These are phyloP conservation scores for Neofusicoccum parvum DNA, from an alignment of 2,329 filamentous ascomycete species.

Conservation along the genomic window DNA sequence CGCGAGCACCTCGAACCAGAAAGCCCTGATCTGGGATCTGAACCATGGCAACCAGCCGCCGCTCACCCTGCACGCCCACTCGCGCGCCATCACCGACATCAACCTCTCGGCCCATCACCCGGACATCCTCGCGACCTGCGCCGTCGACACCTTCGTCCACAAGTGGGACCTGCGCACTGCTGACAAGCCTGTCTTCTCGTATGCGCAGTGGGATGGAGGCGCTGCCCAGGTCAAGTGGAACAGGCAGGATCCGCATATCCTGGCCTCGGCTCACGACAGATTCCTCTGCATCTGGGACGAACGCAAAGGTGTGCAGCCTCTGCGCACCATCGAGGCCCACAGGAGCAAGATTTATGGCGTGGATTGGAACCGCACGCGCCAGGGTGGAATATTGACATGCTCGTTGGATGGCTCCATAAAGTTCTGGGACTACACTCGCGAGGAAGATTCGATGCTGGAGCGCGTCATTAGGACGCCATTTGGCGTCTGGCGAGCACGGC, in stretches of 20 bases:
- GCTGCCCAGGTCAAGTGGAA: constrained; percentile 97
- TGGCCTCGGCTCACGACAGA: constrained; percentile 88
- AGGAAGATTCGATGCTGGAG: constrained; percentile 55
- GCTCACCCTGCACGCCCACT: constrained; percentile 76
- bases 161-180: constrained; percentile 85
- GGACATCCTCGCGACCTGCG: constrained; percentile 85
- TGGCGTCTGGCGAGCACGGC: constrained; percentile 86
- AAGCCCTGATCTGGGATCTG: constrained; percentile 91
- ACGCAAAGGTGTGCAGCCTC: constrained; percentile 73
- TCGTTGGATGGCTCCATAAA: constrained; percentile 91
- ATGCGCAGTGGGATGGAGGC: constrained; percentile 72
- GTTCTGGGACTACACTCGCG: constrained; percentile 78
- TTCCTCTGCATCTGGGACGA: constrained; percentile 90
- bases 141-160: constrained; percentile 90
- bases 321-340: constrained; percentile 85
- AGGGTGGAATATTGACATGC: constrained; percentile 77
- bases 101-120: constrained; percentile 95
- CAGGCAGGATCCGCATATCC: constrained; percentile 78
- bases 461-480: constrained; percentile 80
- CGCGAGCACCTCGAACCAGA: constrained; percentile 90
- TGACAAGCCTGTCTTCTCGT: constrained; percentile 64
- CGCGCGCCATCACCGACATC: constrained; percentile 89
- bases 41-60: constrained; percentile 47
- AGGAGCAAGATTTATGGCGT: constrained; percentile 93
- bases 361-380: constrained; percentile 84